phyloP scores from a whole-genome alignment of 306 rosid species.

The Vigna unguiculata region DNA sequence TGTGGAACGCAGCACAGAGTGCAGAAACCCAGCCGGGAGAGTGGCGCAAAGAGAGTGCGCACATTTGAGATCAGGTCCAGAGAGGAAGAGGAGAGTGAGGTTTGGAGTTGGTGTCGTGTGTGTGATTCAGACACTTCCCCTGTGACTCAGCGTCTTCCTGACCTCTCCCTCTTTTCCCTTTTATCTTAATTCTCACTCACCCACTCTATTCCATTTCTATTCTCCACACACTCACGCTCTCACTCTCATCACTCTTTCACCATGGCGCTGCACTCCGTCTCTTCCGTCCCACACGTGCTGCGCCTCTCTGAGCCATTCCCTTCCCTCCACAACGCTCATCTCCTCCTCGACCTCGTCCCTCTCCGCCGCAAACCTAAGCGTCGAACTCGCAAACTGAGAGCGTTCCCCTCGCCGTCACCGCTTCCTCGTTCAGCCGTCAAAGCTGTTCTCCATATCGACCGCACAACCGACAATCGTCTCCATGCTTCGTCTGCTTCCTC shows the following conservation, averaged over 20 bases:
- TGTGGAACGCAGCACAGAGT: conserved; percentile 32
- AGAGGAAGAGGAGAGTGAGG: conserved; percentile 36
- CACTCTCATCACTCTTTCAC: conserved; percentile 21
- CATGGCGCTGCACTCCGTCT: conserved; percentile 78
- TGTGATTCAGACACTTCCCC: conserved; percentile 50
- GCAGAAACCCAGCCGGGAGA: conserved; percentile 19
- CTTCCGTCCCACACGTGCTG: conserved; percentile 61
- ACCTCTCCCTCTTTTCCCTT: conserved; percentile 51
- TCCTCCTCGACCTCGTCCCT: conserved; percentile 64
- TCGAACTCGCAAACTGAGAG: conserved; percentile 49
- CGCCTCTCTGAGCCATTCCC: conserved; percentile 49
- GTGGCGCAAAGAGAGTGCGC: background rate
- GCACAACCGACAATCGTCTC: background rate
- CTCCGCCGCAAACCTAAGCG: conserved; percentile 58
- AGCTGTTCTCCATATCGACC: conserved; percentile 63
- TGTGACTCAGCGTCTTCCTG: conserved; percentile 52
- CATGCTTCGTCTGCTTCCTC: conserved; percentile 41
- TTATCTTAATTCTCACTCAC: conserved; percentile 57
- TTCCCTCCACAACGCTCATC: conserved; percentile 50
- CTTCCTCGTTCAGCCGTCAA: conserved; percentile 59
- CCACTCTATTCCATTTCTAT: conserved; percentile 26
- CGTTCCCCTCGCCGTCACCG: conserved; percentile 35
- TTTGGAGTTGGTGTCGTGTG: conserved; percentile 44
- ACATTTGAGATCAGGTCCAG: conserved; percentile 8
- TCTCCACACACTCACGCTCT: conserved; percentile 48